A percentile compares a stretch with the other conserved stretches of the same genome.
Evolutionary conservation across 2,329 filamentous ascomycete genomes (phyloP).

Genomic region (Iodosphaeria phyllophila): DNA sequence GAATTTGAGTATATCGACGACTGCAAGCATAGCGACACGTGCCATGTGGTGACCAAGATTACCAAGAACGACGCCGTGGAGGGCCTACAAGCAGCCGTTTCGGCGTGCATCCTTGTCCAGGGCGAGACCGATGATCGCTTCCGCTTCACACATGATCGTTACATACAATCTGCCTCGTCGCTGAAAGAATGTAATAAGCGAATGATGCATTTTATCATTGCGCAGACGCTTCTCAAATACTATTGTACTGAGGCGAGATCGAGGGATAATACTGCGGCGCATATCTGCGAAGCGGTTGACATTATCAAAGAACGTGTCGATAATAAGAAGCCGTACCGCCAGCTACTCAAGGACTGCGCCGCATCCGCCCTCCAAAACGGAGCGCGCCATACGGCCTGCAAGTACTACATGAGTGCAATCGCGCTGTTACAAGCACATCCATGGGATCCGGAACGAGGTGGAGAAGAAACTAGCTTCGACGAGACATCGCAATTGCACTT

Average conservation of each 20-base stretch:
- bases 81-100: constrained; percentile 66
- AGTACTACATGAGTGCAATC: constrained; percentile 64
- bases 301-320: constrained; percentile 51
- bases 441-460: no score
- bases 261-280: constrained; percentile 57
- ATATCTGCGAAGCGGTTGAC: constrained; percentile 60
- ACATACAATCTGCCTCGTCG: constrained; percentile 54
- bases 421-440: constrained; percentile 52
- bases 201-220: constrained; percentile 85
- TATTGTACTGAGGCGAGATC: constrained; percentile 38
- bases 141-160: constrained; percentile 75
- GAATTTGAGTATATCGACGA: constrained; percentile 45
- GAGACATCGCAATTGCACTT: constrained; percentile 71
- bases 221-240: constrained; percentile 62
- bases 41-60: constrained; percentile 25
- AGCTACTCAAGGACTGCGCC: constrained; percentile 62
- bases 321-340: constrained; percentile 47
- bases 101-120: constrained; percentile 63
- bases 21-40: constrained; percentile 9
- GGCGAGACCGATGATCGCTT: constrained; percentile 77
- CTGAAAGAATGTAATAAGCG: constrained; percentile 50
- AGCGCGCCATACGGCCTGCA: constrained; percentile 62
- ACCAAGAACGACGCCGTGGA: constrained; percentile 51
- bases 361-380: constrained; percentile 65
- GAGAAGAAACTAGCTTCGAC: constrained; percentile 65